These are phyloP conservation scores for Albatrellus ellisii DNA, from an alignment of 768 basidiomycete species.

Conservation along the genomic window DNA sequence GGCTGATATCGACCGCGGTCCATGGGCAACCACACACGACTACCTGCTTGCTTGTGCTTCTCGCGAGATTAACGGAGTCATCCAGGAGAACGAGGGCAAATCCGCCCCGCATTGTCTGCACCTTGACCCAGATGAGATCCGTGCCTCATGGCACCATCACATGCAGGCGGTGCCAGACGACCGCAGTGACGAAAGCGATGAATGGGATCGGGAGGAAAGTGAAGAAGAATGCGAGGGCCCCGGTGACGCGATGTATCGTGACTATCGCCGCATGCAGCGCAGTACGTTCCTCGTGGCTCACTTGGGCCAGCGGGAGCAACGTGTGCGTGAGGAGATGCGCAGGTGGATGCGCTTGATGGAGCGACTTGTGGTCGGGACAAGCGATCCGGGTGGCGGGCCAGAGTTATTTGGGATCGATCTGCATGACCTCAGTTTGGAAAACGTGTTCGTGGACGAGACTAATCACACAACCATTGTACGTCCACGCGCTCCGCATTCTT, in stretches of 20 bases:
- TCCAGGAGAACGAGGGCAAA: constrained; percentile 66
- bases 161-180: constrained; percentile 57
- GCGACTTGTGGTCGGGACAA: constrained; percentile 25
- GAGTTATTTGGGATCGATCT: constrained; percentile 75
- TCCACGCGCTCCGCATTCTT: too few relatives aligned
- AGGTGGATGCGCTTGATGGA: constrained; percentile 64
- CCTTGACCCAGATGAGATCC: constrained; percentile 70
- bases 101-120: constrained; percentile 66
- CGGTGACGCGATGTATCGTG: constrained; percentile 67
- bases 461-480: constrained; percentile 63
- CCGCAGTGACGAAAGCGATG: constrained; percentile 63
- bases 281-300: constrained; percentile 70
- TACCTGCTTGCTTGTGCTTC: constrained; percentile 56
- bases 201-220: constrained; percentile 69
- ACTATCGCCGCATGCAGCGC: constrained; percentile 73
- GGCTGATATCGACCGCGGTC: constrained; percentile 65
- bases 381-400: constrained; percentile 18
- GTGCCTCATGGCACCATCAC: constrained; percentile 56
- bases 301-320: constrained; percentile 45
- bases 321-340: constrained; percentile 55
- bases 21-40: constrained; percentile 45
- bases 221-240: constrained; percentile 64
- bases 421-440: constrained; percentile 78
- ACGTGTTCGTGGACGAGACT: constrained; percentile 64
- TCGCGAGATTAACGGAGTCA: constrained; percentile 65